Evolutionary conservation across 495 filamentous ascomycete species (phyloP).

Genomic region (Xylaria curta): DNA sequence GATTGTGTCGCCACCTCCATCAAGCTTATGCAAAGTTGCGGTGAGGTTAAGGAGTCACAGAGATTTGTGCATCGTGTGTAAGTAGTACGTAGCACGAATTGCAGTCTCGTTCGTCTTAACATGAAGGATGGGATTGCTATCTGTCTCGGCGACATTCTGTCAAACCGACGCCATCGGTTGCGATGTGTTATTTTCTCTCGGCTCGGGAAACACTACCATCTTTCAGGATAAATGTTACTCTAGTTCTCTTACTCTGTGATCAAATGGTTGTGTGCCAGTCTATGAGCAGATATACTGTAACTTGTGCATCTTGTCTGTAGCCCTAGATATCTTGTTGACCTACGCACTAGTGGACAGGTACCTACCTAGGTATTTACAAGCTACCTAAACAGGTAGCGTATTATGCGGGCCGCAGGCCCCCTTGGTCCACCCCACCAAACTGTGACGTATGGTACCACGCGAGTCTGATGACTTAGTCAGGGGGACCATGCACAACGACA

Average conservation of each 20-base stretch:
- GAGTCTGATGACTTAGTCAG: slow-evolving; percentile 3
- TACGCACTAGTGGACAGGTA: too few relatives aligned
- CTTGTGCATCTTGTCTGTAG: too few relatives aligned
- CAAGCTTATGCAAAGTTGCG: background rate
- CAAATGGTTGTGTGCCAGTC: too few relatives aligned
- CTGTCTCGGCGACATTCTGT: background rate
- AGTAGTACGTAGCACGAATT: background rate
- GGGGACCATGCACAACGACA: slow-evolving; percentile 4
- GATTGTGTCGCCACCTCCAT: background rate
- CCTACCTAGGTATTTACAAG: too few relatives aligned
- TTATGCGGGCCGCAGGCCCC: too few relatives aligned
- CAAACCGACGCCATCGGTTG: background rate
- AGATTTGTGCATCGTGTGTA: background rate
- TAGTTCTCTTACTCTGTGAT: too few relatives aligned
- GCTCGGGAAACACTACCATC: background rate
- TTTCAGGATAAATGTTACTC: background rate
- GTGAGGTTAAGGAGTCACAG: background rate
- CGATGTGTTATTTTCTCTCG: background rate
- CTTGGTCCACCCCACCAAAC: too few relatives aligned
- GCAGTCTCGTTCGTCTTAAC: background rate
- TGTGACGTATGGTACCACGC: background rate
- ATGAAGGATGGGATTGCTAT: background rate
- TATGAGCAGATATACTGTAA: too few relatives aligned
- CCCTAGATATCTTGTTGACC: too few relatives aligned
- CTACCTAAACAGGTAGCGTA: too few relatives aligned